phyloP scores from a whole-genome alignment of 257 asterid species.

The Echites panduratus region DNA sequence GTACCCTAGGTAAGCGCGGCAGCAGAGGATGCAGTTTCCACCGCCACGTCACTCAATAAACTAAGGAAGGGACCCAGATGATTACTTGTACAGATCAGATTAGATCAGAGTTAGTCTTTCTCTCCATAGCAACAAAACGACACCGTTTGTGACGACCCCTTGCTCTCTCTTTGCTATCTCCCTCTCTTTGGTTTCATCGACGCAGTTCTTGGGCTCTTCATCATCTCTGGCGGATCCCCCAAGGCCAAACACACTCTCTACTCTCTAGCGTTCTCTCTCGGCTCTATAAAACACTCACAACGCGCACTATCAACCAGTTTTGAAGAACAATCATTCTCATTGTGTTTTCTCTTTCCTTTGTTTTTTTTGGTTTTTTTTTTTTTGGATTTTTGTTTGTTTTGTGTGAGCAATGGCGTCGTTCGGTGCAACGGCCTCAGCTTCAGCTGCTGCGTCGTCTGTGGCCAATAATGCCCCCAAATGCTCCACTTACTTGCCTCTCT shows the following conservation, averaged over 20 bases:
- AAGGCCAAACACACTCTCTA: not conserved
- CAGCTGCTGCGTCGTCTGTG: constrained; percentile 40
- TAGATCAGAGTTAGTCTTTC: not conserved
- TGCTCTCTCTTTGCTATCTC: constrained; percentile 1
- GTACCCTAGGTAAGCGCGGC: not conserved
- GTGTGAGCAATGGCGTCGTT: constrained; percentile 56
- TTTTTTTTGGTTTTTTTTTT: too few relatives aligned
- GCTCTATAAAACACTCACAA: constrained; percentile 12
- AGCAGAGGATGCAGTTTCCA: not conserved
- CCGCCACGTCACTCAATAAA: constrained; percentile 15
- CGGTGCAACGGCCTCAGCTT: constrained; percentile 43
- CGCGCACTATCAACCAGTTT: not conserved
- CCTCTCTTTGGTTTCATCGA: constrained; percentile 55
- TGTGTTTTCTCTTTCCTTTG: not conserved
- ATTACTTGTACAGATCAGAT: constrained; percentile 23
- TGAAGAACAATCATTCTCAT: not conserved
- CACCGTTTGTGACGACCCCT: constrained; percentile 22
- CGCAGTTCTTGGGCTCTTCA: constrained; percentile 22
- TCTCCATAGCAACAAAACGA: constrained; percentile 16
- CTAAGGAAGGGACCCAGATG: not conserved
- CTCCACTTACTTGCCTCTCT: constrained; percentile 31
- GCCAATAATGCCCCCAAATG: constrained; percentile 39
- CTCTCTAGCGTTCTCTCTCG: not conserved
- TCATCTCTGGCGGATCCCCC: constrained; percentile 24
- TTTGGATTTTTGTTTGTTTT: not conserved